Evolutionary conservation across 768 basidiomycete species (phyloP).

Genomic region (Sistotremastrum niveocremeum): DNA sequence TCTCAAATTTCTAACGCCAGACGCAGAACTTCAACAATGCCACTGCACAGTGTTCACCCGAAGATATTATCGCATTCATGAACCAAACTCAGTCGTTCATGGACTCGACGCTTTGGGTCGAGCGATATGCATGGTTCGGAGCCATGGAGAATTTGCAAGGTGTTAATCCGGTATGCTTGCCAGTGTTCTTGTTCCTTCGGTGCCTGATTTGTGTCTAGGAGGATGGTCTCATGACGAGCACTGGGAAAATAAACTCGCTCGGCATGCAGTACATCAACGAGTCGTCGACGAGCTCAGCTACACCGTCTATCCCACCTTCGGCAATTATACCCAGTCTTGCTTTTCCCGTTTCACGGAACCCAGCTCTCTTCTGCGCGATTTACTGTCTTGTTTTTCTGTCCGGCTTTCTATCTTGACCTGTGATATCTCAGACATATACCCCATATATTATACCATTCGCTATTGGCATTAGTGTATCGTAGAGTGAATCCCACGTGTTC

Average conservation of each 20-base stretch:
- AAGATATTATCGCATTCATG: conserved; percentile 33
- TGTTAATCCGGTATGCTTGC: conserved; percentile 29
- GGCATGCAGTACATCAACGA: conserved; percentile 35
- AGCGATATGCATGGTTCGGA: conserved; percentile 51
- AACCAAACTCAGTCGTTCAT: conserved; percentile 40
- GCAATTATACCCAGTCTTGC: too few species aligned
- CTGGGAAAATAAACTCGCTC: conserved; percentile 32
- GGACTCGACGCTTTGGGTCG: conserved; percentile 37
- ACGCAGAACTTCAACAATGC: conserved; percentile 26
- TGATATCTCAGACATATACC: too few species aligned
- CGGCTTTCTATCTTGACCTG: too few species aligned
- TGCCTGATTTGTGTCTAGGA: conserved; percentile 14
- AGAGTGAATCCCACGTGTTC: too few species aligned
- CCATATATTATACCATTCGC: too few species aligned
- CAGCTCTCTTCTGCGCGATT: too few species aligned
- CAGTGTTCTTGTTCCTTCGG: neutral
- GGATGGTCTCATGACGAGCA: conserved; percentile 29
- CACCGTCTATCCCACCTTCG: too few species aligned
- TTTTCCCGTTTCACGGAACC: too few species aligned
- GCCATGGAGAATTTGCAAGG: conserved; percentile 36
- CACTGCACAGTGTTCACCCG: conserved; percentile 29
- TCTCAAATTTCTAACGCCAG: conserved; percentile 1
- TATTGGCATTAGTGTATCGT: too few species aligned
- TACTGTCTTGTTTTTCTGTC: too few species aligned
- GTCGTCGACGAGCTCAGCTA: neutral